A percentile compares a stretch with the other conserved stretches of the same genome.
Evolutionary conservation across 2,329 filamentous ascomycete species (phyloP).

Genomic region (Phialemoniopsis sp.): DNA sequence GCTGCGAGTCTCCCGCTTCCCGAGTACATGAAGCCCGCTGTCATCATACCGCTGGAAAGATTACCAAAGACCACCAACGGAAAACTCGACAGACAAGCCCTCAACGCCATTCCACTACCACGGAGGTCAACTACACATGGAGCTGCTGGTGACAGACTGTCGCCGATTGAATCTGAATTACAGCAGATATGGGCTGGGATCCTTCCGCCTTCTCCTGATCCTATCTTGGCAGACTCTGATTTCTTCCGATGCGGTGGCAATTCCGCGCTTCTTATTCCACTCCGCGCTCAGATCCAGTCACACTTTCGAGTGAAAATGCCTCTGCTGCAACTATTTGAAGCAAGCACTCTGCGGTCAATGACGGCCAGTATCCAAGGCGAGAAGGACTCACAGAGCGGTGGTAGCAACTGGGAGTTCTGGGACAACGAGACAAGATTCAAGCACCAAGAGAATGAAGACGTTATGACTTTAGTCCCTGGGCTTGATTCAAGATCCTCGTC

Average conservation of each 20-base stretch:
- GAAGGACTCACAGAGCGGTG: too few relatives aligned
- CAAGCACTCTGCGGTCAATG: too few relatives aligned
- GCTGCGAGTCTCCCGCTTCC: not conserved
- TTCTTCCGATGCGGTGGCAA: constrained; percentile 1
- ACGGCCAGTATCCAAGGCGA: too few relatives aligned
- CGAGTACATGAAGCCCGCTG: not conserved
- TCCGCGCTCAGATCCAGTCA: not conserved
- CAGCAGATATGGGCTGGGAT: not conserved
- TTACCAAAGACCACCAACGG: not conserved
- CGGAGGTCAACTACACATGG: not conserved
- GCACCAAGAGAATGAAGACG: too few relatives aligned
- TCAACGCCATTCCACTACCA: not conserved
- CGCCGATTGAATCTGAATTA: too few relatives aligned
- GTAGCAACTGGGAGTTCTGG: too few relatives aligned
- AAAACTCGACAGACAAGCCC: not conserved
- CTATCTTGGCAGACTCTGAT: not conserved
- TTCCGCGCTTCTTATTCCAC: not conserved
- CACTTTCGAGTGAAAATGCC: not conserved
- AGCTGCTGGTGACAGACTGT: not conserved
- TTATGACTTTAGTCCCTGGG: too few relatives aligned
- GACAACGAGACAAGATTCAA: too few relatives aligned
- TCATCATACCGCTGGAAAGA: not conserved
- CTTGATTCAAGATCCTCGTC: too few relatives aligned
- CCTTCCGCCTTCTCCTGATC: not conserved
- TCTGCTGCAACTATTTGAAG: not conserved